These are phyloP conservation scores for Nicotiana attenuata DNA, from an alignment of 257 asterid species.

Conservation along the genomic window DNA sequence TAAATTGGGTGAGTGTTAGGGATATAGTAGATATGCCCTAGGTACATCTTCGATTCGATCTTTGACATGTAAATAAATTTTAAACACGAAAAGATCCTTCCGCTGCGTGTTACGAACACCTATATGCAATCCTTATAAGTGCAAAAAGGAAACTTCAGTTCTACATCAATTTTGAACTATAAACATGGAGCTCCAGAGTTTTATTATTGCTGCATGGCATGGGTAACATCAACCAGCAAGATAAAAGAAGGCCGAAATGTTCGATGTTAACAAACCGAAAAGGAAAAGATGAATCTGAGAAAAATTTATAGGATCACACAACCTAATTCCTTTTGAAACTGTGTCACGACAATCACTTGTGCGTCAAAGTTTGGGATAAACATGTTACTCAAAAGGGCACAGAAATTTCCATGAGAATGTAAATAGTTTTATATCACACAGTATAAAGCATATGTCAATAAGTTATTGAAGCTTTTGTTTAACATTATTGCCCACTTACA, in stretches of 20 bases:
- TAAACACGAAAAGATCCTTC: too few relatives aligned
- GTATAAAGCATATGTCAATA: not conserved
- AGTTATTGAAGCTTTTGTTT: not conserved
- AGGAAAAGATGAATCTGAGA: not conserved
- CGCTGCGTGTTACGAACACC: too few relatives aligned
- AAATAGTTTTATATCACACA: not conserved
- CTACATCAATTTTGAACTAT: not conserved
- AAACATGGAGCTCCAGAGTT: not conserved
- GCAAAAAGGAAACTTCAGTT: not conserved
- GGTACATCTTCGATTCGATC: too few relatives aligned
- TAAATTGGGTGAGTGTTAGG: not conserved
- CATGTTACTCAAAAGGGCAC: not conserved
- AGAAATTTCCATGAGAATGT: not conserved
- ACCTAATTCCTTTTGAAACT: not conserved
- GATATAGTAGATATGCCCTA: too few relatives aligned
- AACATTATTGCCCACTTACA: slow-evolving; percentile 28
- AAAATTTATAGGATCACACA: not conserved
- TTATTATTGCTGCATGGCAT: not conserved
- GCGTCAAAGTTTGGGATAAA: not conserved
- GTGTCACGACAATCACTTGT: not conserved
- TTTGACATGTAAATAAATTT: too few relatives aligned
- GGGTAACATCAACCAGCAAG: not conserved
- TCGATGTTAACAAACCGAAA: not conserved
- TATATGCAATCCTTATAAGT: not conserved
- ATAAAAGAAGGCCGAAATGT: not conserved